Evolutionary conservation across 169 alveolate genomes (phyloP).

Genomic region (Plasmodium gaboni): DNA sequence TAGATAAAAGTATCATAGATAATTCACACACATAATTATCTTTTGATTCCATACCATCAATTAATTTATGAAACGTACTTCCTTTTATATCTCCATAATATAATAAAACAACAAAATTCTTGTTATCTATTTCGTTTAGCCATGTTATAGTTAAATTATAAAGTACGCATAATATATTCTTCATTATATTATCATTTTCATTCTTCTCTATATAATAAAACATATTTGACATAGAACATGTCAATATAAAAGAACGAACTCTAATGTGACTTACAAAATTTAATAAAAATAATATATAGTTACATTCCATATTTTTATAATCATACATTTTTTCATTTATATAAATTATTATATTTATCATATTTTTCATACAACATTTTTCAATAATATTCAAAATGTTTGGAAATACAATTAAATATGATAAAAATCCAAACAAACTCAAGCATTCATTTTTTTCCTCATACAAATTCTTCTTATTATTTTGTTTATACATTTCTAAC

Average conservation of each 20-base stretch:
- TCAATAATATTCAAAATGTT: slow-evolving; percentile 11
- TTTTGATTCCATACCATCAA: not conserved
- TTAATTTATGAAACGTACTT: slow-evolving; percentile 4
- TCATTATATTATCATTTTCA: slow-evolving; percentile 3
- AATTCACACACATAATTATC: slow-evolving; percentile 18
- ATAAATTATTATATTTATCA: slow-evolving; percentile 21
- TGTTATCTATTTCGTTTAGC: slow-evolving; percentile 1
- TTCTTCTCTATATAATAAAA: slow-evolving; percentile 10
- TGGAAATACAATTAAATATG: slow-evolving; percentile 11
- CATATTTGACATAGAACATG: slow-evolving; percentile 1
- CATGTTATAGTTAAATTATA: slow-evolving; percentile 34
- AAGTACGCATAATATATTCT: slow-evolving; percentile 12
- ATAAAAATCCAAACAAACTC: slow-evolving; percentile 20
- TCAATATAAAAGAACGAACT: slow-evolving; percentile 11
- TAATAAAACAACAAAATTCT: too few species aligned
- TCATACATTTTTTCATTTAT: slow-evolving; percentile 20
- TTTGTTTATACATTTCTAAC: not conserved
- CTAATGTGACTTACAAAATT: slow-evolving; percentile 4
- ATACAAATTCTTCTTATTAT: not conserved
- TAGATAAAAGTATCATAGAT: not conserved
- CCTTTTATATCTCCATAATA: not conserved
- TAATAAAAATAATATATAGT: slow-evolving; percentile 29
- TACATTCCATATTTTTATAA: not conserved
- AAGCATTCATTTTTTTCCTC: slow-evolving; percentile 17
- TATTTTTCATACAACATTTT: not conserved